Base-by-base conservation (phyloP, 2,329 filamentous ascomycete genomes). In the Fusarium sp. region DNA sequence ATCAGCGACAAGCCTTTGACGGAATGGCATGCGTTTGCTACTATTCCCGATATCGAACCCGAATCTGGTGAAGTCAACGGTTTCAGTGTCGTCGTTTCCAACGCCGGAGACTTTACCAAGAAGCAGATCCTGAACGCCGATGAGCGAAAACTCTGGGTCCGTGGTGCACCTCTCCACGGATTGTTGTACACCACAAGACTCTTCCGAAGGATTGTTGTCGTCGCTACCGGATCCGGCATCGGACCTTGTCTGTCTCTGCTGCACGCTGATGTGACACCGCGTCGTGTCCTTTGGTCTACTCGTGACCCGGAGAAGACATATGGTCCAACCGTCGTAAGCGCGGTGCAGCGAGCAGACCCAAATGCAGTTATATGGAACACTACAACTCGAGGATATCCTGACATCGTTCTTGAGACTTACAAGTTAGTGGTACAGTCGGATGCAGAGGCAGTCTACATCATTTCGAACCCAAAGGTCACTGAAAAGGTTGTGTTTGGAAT, bases 1-100 rank as follows among this genome's bases (percentile, higher is more conserved):
- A 62, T 62, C 4, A 62, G 58, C n/a, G 58, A 62, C 4, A 62
- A 62, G 42, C 58, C 58, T 2, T 14, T 62, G 24, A 62, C 56
- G 0, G 58, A 62, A 1, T 62, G 58, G 58, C 58, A 62, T 6
- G 58, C 58, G 1, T 62, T 62, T 36, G 58, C 58, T 26, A 62
- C 58, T 1, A 62, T 62, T 7, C 58, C 58, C 0, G 56, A 62
- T 23, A 56, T 62, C 1, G 58, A 62, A 7, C 56, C 58, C 1
- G 58, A 62, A 36, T 62, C 58, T 20, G 56, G 58, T 6, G 55
- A 55, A 2, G 36, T 62, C 1, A 32, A 62, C 11, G 58, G 58
- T 0, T 62, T 62, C 6, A 62, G 58, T 9, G 42, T 62, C n/a
- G 56, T 62, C 12, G 58, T 62, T 15, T 62, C 58, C 1, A 62